Evolutionary conservation across 78 protist species (phyloP).

Genomic region (Pigoraptor vietnamica): DNA sequence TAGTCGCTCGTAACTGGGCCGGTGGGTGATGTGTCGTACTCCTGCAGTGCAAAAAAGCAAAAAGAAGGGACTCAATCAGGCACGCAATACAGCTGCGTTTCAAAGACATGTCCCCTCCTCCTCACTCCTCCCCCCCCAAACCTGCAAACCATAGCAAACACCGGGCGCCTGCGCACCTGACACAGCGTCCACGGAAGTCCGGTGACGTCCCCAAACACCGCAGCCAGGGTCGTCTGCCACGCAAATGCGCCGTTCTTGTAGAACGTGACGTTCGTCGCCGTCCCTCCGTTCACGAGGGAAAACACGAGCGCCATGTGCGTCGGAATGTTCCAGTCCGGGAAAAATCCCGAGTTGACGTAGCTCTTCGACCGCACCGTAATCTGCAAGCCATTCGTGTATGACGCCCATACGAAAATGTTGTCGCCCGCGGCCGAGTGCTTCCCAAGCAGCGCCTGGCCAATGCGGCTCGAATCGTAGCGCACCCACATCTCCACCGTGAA

Average conservation of each 20-base stretch:
- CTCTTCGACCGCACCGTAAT: background rate
- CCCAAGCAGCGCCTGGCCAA: background rate
- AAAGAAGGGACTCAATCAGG: no score
- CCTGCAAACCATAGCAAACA: background rate
- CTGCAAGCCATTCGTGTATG: background rate
- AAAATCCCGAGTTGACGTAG: background rate
- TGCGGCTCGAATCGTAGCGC: background rate
- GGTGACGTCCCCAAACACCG: background rate
- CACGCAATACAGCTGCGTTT: no score
- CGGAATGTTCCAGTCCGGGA: no score
- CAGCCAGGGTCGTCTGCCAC: background rate
- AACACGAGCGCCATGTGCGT: background rate
- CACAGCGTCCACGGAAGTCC: background rate
- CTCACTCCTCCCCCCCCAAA: no score
- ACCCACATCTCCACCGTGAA: background rate
- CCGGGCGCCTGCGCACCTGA: background rate
- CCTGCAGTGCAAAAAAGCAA: no score
- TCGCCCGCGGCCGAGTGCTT: background rate
- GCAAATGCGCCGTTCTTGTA: background rate
- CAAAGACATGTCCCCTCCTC: no score
- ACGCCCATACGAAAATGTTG: background rate
- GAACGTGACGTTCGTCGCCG: background rate
- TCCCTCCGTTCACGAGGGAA: background rate
- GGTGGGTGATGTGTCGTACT: background rate
- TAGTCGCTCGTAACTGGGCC: background rate